Percentiles rank a stretch among this genome's conserved stretches.
phyloP scores from a whole-genome alignment of 2,329 filamentous ascomycete species.

The Talaromyces sp. region DNA sequence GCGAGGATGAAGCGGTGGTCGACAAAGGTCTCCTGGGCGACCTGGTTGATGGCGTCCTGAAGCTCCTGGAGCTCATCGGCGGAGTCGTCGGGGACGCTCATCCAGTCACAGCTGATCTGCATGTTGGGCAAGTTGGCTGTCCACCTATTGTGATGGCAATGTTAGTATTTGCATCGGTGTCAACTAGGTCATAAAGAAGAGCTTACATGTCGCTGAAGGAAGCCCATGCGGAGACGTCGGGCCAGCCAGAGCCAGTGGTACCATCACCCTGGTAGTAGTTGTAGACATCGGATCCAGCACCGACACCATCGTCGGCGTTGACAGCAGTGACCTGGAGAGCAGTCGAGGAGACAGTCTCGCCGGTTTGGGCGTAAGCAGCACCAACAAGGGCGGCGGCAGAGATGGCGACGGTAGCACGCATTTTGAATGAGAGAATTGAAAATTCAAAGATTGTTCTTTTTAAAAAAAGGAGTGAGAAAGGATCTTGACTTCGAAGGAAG shows the following conservation, averaged over 20 bases:
- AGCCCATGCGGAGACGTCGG: conserved; percentile 20
- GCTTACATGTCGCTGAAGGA: conserved; percentile 1
- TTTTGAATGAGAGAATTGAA: not conserved
- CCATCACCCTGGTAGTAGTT: conserved; percentile 17
- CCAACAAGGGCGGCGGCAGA: conserved; percentile 3
- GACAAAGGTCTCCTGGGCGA: conserved; percentile 21
- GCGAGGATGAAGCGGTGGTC: conserved; percentile 29
- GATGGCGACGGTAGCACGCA: conserved; percentile 1
- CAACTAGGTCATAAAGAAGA: not conserved
- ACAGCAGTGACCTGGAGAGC: conserved; percentile 6
- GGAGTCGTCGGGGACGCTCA: conserved; percentile 7
- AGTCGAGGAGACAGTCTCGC: conserved; percentile 6
- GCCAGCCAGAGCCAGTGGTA: conserved; percentile 15
- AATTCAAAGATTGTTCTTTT: not conserved
- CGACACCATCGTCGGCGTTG: conserved; percentile 9
- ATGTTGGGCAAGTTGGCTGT: conserved; percentile 9
- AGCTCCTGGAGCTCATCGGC: conserved; percentile 21
- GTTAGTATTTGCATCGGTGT: not conserved
- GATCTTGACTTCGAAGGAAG: not conserved
- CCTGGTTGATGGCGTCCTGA: conserved; percentile 25
- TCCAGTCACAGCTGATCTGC: conserved; percentile 4
- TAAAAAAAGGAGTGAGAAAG: conserved; percentile 1
- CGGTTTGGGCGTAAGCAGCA: conserved; percentile 7
- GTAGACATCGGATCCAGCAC: conserved; percentile 9
- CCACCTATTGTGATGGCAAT: conserved; percentile 6